Evolutionary conservation across 139 green algal species (phyloP), one percentile per base, ranked within the genome.

Genomic region (Chlamydomonas urium): DNA sequence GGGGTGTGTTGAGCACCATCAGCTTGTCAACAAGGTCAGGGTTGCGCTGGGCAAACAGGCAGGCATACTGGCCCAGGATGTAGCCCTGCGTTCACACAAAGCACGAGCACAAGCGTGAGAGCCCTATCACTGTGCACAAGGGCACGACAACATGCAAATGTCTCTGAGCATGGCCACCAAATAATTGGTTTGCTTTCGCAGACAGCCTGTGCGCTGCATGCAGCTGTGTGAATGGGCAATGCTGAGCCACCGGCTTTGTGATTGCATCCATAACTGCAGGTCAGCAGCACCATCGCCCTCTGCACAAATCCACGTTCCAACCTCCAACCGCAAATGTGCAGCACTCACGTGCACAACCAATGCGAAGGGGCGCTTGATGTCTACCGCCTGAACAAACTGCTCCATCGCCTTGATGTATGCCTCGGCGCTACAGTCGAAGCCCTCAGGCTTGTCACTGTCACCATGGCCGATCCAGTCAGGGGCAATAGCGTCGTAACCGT

Each of bases 401-500:
- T 73, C 66, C 33, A 92, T 48, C 0, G 57, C 76, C 2, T 48
- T 8, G 0, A 90, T 74, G 61, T 90, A 91, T 1, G 66, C 73
- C 4, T 83, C 71, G 38, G 81, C 71, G 5, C 74, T 78, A 76
- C 42, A 50, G 26, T 63, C 53, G 57, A 42, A 67, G 21, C 10
- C n/a, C 21, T 21, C 63, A 21, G 86, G 79, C 74, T 92, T 91
- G 73, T 77, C 77, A 61, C 45, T 80, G 66, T 77, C 75, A 4
- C 89, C 89, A 66, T 94, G 88, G 5, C 89, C 89, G 2, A 78
- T 47, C 79, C 80, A 93, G 80, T 94, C 89, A n/a, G 85, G 80
- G 0, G 88, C 89, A 34, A 87, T 66, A 0, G 80, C 82, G 14
- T 79, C 69, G 50, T 83, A 86, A 35, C 88, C 89, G 4, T 78